Base-by-base conservation (phyloP, 768 basidiomycete species). In the Calocybe cyanea region DNA sequence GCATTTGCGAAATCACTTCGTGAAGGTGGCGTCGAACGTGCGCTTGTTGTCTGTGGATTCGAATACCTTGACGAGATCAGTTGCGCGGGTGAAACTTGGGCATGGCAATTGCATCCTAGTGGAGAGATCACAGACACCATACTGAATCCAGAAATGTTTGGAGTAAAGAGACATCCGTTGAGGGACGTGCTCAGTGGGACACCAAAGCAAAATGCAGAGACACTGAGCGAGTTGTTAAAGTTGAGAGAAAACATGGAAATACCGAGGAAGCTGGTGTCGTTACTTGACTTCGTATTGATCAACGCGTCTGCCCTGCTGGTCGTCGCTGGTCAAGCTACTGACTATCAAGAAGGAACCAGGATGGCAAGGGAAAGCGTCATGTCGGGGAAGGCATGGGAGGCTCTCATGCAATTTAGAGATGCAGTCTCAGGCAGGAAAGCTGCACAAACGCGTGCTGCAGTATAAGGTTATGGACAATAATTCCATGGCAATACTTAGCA, bases 61-160 rank as follows among this genome's bases (percentile, higher is more conserved):
- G 95, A 98, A 61, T 78, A 78, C 1, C 73, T 99, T 32, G 95
- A 97, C 64, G 95, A 98, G 72, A 91, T 99, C 60, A 91, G 87
- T 61, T 93, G 91, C 55, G 93, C 91, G 0, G 95, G 95, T 0
- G 81, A 85, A 13, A 93, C 92, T 7, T 77, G 77, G 65, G 85
- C 78, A n/a, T 88, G 92, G 94, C 82, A 86, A 46, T 78, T 95
- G 48, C 72, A 73, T 13, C 9, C 41, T 28, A 70, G 87, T 17
- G 89, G 85, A 23, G 54, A 64, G 25, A 81, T 96, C 55, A 77
- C 73, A 0, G 76, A 83, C 55, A 68, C 65, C 20, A 73, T 72
- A 2, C 64, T 97, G 37, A 78, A 74, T 41, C 92, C 87, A 0
- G 71, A 75, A 8, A 73, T 81, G 45, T 97, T 99, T 58, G 95